These are phyloP conservation scores for Pseudogymnoascus verrucosus DNA, from an alignment of 2,329 filamentous ascomycete species.

Conservation along the genomic window DNA sequence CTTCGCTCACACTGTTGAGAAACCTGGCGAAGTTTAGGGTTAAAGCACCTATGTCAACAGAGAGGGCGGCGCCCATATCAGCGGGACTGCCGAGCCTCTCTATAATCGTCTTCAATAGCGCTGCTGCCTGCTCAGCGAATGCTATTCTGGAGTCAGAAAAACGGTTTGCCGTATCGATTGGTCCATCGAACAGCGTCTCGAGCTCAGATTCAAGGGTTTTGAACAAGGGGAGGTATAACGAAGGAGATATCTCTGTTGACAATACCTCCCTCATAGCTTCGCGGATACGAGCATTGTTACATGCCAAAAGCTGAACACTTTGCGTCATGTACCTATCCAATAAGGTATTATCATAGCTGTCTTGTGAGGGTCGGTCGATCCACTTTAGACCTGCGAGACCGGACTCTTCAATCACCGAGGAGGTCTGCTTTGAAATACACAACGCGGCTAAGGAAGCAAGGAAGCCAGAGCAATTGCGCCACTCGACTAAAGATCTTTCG, in stretches of 20 bases:
- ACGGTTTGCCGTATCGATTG: constrained; percentile 42
- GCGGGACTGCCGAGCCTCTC: constrained; percentile 56
- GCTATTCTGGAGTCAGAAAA: constrained; percentile 53
- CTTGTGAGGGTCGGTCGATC: constrained; percentile 54
- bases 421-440: constrained; percentile 52
- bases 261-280: constrained; percentile 61
- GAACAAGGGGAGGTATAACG: constrained; percentile 55
- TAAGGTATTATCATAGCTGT: constrained; percentile 52
- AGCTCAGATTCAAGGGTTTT: constrained; percentile 58
- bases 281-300: constrained; percentile 54
- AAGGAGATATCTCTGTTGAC: constrained; percentile 54
- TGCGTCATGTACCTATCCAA: constrained; percentile 53
- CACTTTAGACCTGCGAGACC: constrained; percentile 49
- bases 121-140: constrained; percentile 60
- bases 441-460: constrained; percentile 58
- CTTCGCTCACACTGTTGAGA: constrained; percentile 50
- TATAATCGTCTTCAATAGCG: constrained; percentile 54
- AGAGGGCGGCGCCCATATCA: constrained; percentile 53
- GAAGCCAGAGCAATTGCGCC: constrained; percentile 63
- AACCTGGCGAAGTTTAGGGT: constrained; percentile 62
- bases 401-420: constrained; percentile 47
- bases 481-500: constrained; percentile 51
- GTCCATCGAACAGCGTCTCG: constrained; percentile 52
- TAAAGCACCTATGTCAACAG: constrained; percentile 55
- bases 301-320: constrained; percentile 58